Evolutionary conservation across 805 yeast genomes (phyloP).

Genomic region (Barnettozyma vustinii): DNA sequence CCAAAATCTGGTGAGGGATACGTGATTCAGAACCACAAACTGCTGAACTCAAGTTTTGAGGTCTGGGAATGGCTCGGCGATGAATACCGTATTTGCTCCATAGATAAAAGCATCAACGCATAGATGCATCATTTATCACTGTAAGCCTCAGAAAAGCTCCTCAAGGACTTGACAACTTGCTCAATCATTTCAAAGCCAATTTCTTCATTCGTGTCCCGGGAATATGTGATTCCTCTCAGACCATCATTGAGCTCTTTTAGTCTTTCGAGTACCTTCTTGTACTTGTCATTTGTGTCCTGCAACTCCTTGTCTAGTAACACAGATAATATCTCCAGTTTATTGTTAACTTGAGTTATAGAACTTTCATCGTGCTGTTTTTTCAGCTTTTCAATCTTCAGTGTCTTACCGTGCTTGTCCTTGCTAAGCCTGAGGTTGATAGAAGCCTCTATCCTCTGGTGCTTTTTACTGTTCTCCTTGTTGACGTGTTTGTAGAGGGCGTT

Average conservation of each 20-base stretch:
- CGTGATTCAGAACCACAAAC: conserved; percentile 67
- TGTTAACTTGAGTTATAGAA: conserved; percentile 8
- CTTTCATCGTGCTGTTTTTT: background rate
- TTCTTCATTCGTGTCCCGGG: background rate
- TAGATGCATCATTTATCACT: conserved; percentile 4
- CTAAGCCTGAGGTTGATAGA: conserved; percentile 3
- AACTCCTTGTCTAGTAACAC: conserved; percentile 26
- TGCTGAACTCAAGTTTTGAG: conserved; percentile 84
- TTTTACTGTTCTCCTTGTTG: background rate
- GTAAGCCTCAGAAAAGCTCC: conserved; percentile 14
- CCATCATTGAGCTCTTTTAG: conserved; percentile 17
- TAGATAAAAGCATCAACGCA: conserved; percentile 25
- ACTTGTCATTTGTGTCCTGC: conserved; percentile 18
- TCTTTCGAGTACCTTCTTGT: conserved; percentile 9
- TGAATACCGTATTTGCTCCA: conserved; percentile 20
- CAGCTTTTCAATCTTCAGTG: background rate
- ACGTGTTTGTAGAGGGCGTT: conserved; percentile 9
- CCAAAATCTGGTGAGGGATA: conserved; percentile 58
- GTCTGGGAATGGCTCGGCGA: conserved; percentile 66
- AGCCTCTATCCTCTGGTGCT: conserved; percentile 4
- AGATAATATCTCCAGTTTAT: conserved; percentile 26
- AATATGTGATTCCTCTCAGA: conserved; percentile 23
- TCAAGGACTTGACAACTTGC: conserved; percentile 16
- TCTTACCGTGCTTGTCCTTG: background rate
- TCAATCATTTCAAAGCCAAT: conserved; percentile 10